These are phyloP conservation scores for Venturia carpophila DNA, from an alignment of 2,329 filamentous ascomycete species.

Conservation along the genomic window DNA sequence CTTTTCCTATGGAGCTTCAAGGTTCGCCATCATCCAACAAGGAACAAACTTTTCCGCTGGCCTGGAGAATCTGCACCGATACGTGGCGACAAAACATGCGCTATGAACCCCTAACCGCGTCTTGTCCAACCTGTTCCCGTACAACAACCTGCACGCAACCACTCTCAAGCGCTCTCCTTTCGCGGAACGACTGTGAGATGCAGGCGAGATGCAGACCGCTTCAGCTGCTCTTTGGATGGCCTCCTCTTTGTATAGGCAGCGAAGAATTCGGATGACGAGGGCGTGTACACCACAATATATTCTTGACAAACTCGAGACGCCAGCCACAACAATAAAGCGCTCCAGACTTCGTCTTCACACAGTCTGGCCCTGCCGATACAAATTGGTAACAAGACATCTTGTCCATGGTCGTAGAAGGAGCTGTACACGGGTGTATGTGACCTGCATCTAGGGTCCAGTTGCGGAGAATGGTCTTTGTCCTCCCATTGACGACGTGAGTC, in stretches of 20 bases:
- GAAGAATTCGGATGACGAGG: neutral
- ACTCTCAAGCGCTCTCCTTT: neutral
- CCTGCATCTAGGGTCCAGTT: neutral
- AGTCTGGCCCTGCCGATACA: neutral
- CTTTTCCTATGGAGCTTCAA: too few species aligned
- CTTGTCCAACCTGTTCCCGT: conserved; percentile 4
- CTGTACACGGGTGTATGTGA: neutral
- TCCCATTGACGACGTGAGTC: neutral
- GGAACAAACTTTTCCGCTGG: neutral
- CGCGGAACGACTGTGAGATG: neutral
- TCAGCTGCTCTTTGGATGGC: neutral
- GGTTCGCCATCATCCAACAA: neutral
- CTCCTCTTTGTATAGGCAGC: neutral
- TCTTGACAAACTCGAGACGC: neutral
- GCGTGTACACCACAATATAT: neutral
- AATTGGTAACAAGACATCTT: neutral
- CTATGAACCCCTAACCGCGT: neutral
- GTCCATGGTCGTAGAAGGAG: neutral
- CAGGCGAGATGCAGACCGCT: conserved; percentile 7
- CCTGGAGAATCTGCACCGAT: neutral
- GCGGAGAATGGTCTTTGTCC: conserved; percentile 1
- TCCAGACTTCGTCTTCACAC: neutral
- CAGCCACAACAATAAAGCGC: neutral
- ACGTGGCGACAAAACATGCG: neutral
- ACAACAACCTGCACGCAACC: conserved; percentile 10